Evolutionary conservation across 2,329 filamentous ascomycete species (phyloP).

Genomic region (Aspergillus tubingensis): DNA sequence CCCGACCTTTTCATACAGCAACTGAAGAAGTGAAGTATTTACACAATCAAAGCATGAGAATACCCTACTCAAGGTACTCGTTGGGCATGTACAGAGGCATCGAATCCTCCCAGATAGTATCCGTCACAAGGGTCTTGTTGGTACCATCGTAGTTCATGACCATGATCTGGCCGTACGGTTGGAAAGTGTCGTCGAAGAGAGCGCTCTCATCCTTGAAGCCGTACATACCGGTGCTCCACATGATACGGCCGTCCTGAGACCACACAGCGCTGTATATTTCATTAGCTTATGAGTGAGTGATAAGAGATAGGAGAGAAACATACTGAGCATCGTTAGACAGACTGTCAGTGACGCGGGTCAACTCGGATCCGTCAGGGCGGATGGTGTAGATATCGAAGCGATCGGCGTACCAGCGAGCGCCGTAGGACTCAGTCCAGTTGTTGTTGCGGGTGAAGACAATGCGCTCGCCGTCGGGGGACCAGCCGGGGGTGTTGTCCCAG

Average conservation of each 20-base stretch:
- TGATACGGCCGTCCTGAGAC: conserved; percentile 45
- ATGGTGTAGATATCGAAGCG: conserved; percentile 47
- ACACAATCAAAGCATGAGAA: background rate
- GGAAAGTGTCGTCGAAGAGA: conserved; percentile 48
- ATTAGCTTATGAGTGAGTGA: background rate
- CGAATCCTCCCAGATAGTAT: conserved; percentile 36
- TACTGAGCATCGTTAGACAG: conserved; percentile 46
- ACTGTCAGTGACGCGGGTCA: conserved; percentile 36
- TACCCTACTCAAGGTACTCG: background rate
- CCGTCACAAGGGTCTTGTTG: conserved; percentile 31
- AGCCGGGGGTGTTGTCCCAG: conserved; percentile 46
- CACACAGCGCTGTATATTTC: conserved; percentile 38
- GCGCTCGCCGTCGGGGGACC: conserved; percentile 41
- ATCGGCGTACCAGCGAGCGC: conserved; percentile 3
- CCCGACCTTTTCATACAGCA: background rate
- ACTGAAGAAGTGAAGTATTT: background rate
- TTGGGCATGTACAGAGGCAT: conserved; percentile 25
- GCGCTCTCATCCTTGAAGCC: conserved; percentile 48
- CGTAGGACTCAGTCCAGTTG: conserved; percentile 26
- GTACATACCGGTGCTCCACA: conserved; percentile 47
- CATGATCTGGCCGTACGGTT: conserved; percentile 50
- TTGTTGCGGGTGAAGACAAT: conserved; percentile 45
- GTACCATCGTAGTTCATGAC: conserved; percentile 48
- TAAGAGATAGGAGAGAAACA: background rate
- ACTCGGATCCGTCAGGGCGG: conserved; percentile 42